Percentiles rank a stretch among this genome's conserved stretches.
Conservation (phyloP, 495 filamentous ascomycete species). For the Copromyces sp. region DNA sequence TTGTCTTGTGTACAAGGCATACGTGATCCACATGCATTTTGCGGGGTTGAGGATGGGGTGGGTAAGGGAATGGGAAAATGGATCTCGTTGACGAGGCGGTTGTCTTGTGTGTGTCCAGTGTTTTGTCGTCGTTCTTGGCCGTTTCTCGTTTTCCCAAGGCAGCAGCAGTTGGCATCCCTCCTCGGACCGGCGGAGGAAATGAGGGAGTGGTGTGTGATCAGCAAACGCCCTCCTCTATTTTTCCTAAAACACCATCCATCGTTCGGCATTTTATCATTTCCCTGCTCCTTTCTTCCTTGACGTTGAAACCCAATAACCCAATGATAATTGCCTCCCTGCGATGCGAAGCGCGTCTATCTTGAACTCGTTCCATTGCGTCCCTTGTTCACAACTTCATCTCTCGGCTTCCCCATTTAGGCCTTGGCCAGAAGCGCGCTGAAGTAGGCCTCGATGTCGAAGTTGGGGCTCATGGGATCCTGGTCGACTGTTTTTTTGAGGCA, state of each 20-base stretch:
- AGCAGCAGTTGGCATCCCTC: neutral
- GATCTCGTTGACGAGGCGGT: neutral
- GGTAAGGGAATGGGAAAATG: neutral
- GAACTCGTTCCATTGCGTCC: neutral
- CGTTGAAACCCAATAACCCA: neutral
- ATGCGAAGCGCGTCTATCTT: neutral
- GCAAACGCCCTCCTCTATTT: neutral
- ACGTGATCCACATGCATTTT: neutral
- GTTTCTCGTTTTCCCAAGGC: neutral
- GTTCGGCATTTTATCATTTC: neutral
- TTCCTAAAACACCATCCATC: neutral
- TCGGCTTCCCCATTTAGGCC: constrained; percentile 30
- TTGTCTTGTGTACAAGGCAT: neutral
- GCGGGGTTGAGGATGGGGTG: neutral
- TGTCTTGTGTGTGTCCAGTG: neutral
- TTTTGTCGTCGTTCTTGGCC: neutral
- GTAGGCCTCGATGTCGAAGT: constrained; percentile 85
- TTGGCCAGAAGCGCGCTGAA: constrained; percentile 49
- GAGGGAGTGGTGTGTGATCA: neutral
- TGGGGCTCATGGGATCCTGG: constrained; percentile 70
- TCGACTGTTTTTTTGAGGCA: constrained; percentile 47
- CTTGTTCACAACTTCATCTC: constrained; percentile 6
- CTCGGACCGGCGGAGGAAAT: neutral
- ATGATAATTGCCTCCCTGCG: neutral
- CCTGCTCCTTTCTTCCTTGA: neutral